Percentiles rank a stretch among this genome's conserved stretches.
phyloP scores from a whole-genome alignment of 1,139 yeast genomes.

The Suzukiozyma palmioleophila region DNA sequence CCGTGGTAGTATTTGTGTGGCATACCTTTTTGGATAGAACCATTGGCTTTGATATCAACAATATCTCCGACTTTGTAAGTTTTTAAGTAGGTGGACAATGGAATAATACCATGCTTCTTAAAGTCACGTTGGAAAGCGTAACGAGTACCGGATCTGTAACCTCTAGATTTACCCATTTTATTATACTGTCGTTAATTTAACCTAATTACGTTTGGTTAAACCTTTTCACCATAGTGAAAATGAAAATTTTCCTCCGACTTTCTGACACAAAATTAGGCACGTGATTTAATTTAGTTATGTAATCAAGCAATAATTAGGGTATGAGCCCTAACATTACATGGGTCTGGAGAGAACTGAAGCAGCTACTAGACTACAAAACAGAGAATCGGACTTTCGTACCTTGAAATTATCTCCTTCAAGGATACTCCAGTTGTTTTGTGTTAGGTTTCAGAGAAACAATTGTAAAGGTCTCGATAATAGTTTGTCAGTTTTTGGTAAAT shows the following conservation, averaged over 20 bases:
- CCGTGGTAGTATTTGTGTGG: conserved; percentile 99
- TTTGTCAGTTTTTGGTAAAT: too few species aligned
- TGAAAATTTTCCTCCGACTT: background rate
- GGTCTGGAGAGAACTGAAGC: too few species aligned
- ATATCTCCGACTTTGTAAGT: conserved; percentile 98
- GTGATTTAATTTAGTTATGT: background rate
- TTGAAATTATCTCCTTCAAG: too few species aligned
- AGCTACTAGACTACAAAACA: too few species aligned
- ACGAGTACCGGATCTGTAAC: conserved; percentile 99
- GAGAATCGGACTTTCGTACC: too few species aligned
- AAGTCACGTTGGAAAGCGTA: conserved; percentile 99
- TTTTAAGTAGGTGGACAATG: conserved; percentile 96
- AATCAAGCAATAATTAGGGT: too few species aligned
- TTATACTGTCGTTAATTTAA: conserved; percentile 1
- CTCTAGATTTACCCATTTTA: conserved; percentile 49
- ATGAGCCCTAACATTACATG: too few species aligned
- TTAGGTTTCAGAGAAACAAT: too few species aligned
- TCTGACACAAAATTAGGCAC: background rate
- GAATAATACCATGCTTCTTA: conserved; percentile 95
- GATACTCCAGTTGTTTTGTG: too few species aligned
- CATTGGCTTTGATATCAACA: conserved; percentile 99
- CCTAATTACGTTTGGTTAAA: background rate
- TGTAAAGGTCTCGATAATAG: too few species aligned
- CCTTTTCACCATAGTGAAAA: conserved; percentile 1
- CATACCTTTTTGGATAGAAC: conserved; percentile 99